phyloP scores from a whole-genome alignment of 371 early-diverging fungal species.

The Nematocida displodere region DNA sequence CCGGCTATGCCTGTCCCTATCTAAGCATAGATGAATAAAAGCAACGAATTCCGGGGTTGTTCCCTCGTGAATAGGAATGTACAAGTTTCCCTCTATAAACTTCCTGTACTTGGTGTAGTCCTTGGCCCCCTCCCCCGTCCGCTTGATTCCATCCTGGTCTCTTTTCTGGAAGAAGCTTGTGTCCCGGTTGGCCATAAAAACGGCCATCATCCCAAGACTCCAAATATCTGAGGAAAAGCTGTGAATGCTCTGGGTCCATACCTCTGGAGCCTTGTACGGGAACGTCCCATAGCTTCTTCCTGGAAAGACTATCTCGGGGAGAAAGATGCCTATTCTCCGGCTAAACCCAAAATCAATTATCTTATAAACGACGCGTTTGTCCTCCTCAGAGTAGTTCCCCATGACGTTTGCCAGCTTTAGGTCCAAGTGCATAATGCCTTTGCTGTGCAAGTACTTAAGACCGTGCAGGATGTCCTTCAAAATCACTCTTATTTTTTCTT shows the following conservation, averaged over 20 bases:
- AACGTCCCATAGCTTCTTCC: slow-evolving; percentile 65
- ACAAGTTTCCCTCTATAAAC: slow-evolving; percentile 46
- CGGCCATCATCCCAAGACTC: slow-evolving; percentile 59
- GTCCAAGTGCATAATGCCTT: slow-evolving; percentile 64
- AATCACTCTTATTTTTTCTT: slow-evolving; percentile 60
- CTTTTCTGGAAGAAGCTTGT: slow-evolving; percentile 34
- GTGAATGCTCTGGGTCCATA: slow-evolving; percentile 60
- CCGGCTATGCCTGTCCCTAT: slow-evolving; percentile 53
- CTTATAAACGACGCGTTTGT: slow-evolving; percentile 56
- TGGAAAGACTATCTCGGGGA: slow-evolving; percentile 47
- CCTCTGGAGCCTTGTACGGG: slow-evolving; percentile 66
- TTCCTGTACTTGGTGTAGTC: slow-evolving; percentile 52
- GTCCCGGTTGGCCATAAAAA: slow-evolving; percentile 34
- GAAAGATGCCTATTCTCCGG: not conserved
- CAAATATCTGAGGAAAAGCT: slow-evolving; percentile 64
- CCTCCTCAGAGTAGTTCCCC: slow-evolving; percentile 43
- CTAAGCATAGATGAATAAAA: slow-evolving; percentile 61
- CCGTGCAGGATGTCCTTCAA: slow-evolving; percentile 58
- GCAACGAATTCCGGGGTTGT: slow-evolving; percentile 54
- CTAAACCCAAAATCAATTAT: slow-evolving; percentile 66
- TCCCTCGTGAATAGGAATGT: slow-evolving; percentile 46
- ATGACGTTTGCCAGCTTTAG: slow-evolving; percentile 66
- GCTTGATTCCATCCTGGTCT: too few species aligned
- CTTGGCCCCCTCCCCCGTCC: slow-evolving; percentile 50
- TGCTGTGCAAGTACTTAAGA: slow-evolving; percentile 60